Evolutionary conservation across 495 filamentous ascomycete species (phyloP), one percentile per base, ranked within the genome.

Genomic region (Penicillium atrosanguineum): DNA sequence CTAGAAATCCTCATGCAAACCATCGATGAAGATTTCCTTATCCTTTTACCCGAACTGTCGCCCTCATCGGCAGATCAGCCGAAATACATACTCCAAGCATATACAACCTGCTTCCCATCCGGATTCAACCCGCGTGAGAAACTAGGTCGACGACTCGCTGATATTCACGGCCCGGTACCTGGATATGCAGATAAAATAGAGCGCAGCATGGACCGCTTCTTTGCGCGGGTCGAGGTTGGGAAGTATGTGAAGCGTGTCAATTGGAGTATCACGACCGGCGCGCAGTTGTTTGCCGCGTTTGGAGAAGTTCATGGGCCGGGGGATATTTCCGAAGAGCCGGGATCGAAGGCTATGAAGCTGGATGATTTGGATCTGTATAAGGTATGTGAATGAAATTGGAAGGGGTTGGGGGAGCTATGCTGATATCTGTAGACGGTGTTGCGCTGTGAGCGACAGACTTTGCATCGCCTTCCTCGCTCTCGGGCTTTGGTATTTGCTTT

Each of bases 161-260:
- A 84, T 34, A 86, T 92, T 45, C 89, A 92, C 55, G 69, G 46
- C 7, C 85, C 84, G 1, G 82, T 87, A 4, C 86, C 86, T 1
- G 77, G 79, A 0, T 91, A 89, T 57, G 71, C 69, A 26, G 78
- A 79, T 16, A 88, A 85, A 62, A 72, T 91, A 14, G 83, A 83
- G 45, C 78, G 77, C 34, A 86, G 83, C 48, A 89, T 92, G 83
- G 86, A 90, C 68, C 76, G 82, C n/a, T 90, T 81, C 61, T 91
- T 92, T 45, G 60, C 53, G 4, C 61, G 53, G 36, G 23, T 72
- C 12, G 50, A 67, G 45, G 52, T 55, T 16, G 69, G 69, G 3
- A 65, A 57, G 28, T 69, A 69, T 41, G 54, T 72, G 9, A 67
- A 62, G 43, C 54, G 69, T 19, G 63, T 54, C 3, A 72, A 83